Evolutionary conservation across 2,329 filamentous ascomycete genomes (phyloP).

Genomic region (Colletotrichum aenigma): DNA sequence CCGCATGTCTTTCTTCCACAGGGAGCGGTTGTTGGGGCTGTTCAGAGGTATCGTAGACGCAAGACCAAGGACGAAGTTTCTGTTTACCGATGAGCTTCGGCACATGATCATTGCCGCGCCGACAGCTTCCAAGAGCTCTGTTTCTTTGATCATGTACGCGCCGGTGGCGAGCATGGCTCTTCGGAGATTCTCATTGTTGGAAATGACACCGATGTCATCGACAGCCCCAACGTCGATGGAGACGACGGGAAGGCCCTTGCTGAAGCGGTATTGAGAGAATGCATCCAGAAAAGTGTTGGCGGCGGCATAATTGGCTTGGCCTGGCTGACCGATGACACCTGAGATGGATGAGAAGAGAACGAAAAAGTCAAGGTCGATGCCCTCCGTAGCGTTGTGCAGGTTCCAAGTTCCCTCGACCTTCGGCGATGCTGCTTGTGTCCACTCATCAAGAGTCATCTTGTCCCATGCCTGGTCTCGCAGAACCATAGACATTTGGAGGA

Average conservation of each 20-base stretch:
- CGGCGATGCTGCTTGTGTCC: conserved; percentile 34
- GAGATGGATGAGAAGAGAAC: conserved; percentile 36
- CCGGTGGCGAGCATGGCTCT: neutral
- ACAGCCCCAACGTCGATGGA: conserved; percentile 42
- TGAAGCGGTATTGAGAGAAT: conserved; percentile 37
- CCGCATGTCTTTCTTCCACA: conserved; percentile 24
- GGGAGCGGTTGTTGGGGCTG: conserved; percentile 13
- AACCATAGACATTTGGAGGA: conserved; percentile 45
- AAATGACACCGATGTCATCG: conserved; percentile 39
- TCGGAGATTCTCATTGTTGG: conserved; percentile 17
- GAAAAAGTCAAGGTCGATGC: conserved; percentile 38
- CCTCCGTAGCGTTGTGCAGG: conserved; percentile 31
- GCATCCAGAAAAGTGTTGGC: conserved; percentile 45
- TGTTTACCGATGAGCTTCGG: neutral
- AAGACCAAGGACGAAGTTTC: conserved; percentile 20
- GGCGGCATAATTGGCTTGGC: conserved; percentile 43
- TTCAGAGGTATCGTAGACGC: conserved; percentile 10
- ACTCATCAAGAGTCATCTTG: conserved; percentile 40
- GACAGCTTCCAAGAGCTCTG: conserved; percentile 15
- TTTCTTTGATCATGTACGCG: conserved; percentile 15
- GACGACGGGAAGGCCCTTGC: conserved; percentile 37
- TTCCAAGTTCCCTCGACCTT: conserved; percentile 49
- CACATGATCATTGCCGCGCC: neutral
- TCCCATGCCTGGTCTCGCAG: conserved; percentile 25
- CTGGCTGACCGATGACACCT: conserved; percentile 33